Evolutionary conservation across 2,329 filamentous ascomycete genomes (phyloP).

Genomic region (Mollisiaceae sp.): DNA sequence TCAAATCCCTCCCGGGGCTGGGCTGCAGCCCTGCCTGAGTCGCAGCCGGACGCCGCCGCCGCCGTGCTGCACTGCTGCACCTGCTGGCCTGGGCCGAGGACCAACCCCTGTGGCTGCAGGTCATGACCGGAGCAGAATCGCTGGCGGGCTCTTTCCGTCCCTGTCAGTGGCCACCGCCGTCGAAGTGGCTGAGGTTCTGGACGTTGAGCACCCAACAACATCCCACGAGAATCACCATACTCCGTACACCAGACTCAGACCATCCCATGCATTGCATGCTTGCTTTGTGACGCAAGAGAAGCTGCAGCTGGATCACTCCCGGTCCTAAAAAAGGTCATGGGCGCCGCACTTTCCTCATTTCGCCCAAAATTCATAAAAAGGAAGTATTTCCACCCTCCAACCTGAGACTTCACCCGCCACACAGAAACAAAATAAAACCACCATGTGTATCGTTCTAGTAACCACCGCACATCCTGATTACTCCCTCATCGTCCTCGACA

Average conservation of each 20-base stretch:
- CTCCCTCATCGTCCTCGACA: constrained; percentile 76
- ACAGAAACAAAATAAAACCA: constrained; percentile 25
- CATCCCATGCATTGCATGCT: not conserved
- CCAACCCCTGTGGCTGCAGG: constrained; percentile 10
- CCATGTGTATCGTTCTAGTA: constrained; percentile 79
- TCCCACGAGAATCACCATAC: constrained; percentile 2
- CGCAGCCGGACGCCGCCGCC: constrained; percentile 2
- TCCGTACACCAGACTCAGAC: not conserved
- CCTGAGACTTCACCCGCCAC: not conserved
- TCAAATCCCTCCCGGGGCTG: constrained; percentile 14
- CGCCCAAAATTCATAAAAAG: constrained; percentile 13
- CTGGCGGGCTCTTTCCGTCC: not conserved
- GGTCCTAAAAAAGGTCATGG: not conserved
- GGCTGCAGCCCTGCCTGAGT: constrained; percentile 18
- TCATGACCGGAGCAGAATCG: not conserved
- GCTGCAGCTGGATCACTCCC: not conserved
- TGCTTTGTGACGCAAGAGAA: not conserved
- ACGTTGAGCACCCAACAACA: constrained; percentile 18
- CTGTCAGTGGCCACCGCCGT: constrained; percentile 5
- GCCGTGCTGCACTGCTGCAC: not conserved
- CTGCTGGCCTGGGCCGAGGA: constrained; percentile 3
- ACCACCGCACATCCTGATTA: constrained; percentile 79
- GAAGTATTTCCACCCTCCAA: not conserved
- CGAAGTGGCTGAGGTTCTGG: constrained; percentile 24
- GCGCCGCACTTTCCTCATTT: constrained; percentile 23